Base-by-base conservation (phyloP, 106 monocot genomes). In the Agapanthus africanus region DNA sequence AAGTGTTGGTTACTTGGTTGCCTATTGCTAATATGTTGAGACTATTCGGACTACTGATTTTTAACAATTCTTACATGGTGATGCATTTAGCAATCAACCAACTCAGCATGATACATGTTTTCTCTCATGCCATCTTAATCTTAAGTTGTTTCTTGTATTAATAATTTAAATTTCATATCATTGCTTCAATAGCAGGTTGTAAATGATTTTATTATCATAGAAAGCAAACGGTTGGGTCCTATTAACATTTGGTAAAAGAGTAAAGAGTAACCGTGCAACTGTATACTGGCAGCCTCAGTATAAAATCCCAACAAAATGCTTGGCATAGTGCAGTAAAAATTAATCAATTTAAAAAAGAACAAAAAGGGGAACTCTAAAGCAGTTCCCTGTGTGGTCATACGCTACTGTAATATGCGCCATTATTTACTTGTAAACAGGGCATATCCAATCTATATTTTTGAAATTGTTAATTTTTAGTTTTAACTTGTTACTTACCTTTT, bases 201-300 rank as follows among this genome's bases (percentile, higher is more conserved):
- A 7, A 34, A 34, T 61, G 36, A 35, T 26, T 61, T 61, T 61
- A 35, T 35, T n/a, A 36, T 19, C 61, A 61, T 35, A 19, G 18
- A 36, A 61, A 61, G 36, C 4, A 7, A 61, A 36, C 30, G 10
- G 30, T 19, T 59, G 11, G 15, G 3, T n/a, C 19, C n/a, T 26
- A 19, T 19, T 2, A n/a, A 6, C 33, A 1, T 18, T 30, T 4
- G 56, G 8, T 13, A 35, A 18, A 33, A 61, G 61, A 61, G 35
- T 36, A 61, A 61, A 28, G n/a, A n/a, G n/a, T n/a, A n/a, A n/a
- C n/a, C n/a, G 13, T 59, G 59, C 59, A 5, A 59, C 59, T 33
- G 30, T 27, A 16, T 59, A 33, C 32, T 59, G 32, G 13, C 14
- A 59, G n/a, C 13, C 15, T 14, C 33, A 31, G 33, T 59, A 59